A percentile compares a stretch with the other conserved stretches of the same genome.
phyloP scores from a whole-genome alignment of 2,329 filamentous ascomycete species.

The Penicillium vulpinum region DNA sequence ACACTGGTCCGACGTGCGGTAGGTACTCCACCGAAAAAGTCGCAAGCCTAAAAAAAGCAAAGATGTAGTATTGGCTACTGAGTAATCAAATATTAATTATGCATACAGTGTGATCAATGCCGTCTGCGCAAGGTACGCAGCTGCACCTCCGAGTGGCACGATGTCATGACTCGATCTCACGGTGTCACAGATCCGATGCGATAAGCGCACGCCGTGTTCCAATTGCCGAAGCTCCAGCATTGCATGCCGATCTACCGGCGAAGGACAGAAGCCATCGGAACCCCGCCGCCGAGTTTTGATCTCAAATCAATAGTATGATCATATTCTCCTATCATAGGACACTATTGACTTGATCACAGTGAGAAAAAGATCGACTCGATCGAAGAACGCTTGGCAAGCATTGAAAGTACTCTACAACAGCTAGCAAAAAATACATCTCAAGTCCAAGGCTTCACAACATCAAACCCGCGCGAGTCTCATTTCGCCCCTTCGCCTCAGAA shows the following conservation, averaged over 20 bases:
- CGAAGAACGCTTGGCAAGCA: conserved; percentile 51
- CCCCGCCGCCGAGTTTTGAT: conserved; percentile 43
- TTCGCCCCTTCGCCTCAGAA: conserved; percentile 10
- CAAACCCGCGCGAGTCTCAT: conserved; percentile 3
- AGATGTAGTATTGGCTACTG: not conserved
- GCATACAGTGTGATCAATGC: conserved; percentile 37
- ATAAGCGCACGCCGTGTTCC: conserved; percentile 44
- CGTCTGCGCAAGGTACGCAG: conserved; percentile 33
- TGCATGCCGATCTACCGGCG: conserved; percentile 40
- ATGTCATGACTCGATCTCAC: not conserved
- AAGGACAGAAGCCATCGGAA: conserved; percentile 37
- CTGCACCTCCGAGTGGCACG: not conserved
- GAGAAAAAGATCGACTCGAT: conserved; percentile 57
- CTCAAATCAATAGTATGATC: conserved; percentile 44
- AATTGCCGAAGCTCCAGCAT: conserved; percentile 42
- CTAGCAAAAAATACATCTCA: conserved; percentile 18
- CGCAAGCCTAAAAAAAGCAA: not conserved
- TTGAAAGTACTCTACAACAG: conserved; percentile 42
- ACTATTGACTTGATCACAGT: conserved; percentile 29
- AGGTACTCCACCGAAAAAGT: conserved; percentile 19
- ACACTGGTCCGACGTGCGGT: conserved; percentile 31
- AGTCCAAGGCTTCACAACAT: not conserved
- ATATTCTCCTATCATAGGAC: not conserved
- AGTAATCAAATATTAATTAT: not conserved
- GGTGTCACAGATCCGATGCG: conserved; percentile 40